These are phyloP conservation scores for Phaeosphaeria sp. DNA, from an alignment of 2,329 filamentous ascomycete species.

Conservation along the genomic window DNA sequence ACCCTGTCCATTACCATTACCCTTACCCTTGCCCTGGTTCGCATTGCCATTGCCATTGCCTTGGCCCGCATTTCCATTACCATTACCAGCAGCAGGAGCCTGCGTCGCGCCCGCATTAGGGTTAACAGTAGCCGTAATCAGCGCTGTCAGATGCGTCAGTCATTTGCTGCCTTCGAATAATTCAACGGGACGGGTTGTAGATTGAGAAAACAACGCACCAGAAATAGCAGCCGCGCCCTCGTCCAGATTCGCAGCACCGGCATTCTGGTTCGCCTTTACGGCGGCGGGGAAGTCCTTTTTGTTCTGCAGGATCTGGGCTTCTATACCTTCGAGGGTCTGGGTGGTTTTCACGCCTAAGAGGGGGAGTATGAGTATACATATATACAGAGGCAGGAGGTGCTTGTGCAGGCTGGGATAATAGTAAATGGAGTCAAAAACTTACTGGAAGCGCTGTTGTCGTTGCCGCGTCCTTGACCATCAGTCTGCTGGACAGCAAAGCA, in stretches of 20 bases:
- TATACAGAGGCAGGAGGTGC: slow-evolving; percentile 3
- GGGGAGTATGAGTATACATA: slow-evolving; percentile 26
- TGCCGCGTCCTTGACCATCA: slow-evolving; percentile 49
- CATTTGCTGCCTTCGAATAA: not conserved
- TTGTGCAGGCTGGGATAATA: slow-evolving; percentile 8
- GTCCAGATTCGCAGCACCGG: slow-evolving; percentile 47
- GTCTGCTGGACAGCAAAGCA: slow-evolving; percentile 66
- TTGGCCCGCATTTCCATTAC: slow-evolving; percentile 7
- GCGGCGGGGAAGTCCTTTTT: slow-evolving; percentile 58
- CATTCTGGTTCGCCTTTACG: slow-evolving; percentile 55
- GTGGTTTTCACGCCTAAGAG: slow-evolving; percentile 53
- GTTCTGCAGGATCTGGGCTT: slow-evolving; percentile 60
- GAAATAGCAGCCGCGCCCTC: slow-evolving; percentile 51
- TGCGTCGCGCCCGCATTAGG: slow-evolving; percentile 18
- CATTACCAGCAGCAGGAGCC: slow-evolving; percentile 16
- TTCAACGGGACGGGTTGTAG: not conserved
- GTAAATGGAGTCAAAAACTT: slow-evolving; percentile 18
- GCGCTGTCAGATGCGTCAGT: slow-evolving; percentile 21
- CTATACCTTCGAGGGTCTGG: slow-evolving; percentile 55
- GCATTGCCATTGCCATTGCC: slow-evolving; percentile 16
- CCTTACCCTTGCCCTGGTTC: slow-evolving; percentile 8
- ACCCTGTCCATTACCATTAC: not conserved
- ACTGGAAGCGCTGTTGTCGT: slow-evolving; percentile 33
- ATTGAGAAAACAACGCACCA: slow-evolving; percentile 35
- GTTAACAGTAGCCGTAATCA: slow-evolving; percentile 21